A percentile compares a stretch with the other conserved stretches of the same genome.
Conservation (phyloP, 2,329 filamentous ascomycete species). For the Verruconis gallopava region DNA sequence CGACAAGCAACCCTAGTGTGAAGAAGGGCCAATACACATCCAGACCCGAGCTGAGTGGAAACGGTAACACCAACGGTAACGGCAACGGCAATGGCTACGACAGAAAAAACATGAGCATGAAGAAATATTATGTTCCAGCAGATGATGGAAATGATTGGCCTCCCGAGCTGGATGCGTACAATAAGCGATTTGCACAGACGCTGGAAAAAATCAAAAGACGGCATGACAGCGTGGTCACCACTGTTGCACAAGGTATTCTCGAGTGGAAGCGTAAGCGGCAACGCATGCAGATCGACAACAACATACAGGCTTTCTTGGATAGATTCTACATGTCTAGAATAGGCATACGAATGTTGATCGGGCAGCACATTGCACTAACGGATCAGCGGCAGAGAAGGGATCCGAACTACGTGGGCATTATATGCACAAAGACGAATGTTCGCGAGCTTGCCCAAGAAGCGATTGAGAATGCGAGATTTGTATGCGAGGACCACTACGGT, state of each 20-base stretch:
- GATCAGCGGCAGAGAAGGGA: constrained; percentile 84
- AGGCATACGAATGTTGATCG: constrained; percentile 97
- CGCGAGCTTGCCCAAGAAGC: constrained; percentile 89
- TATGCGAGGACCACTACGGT: constrained; percentile 97
- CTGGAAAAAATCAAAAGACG: constrained; percentile 89
- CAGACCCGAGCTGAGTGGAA: constrained; percentile 35
- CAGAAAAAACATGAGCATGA: constrained; percentile 30
- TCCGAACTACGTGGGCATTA: constrained; percentile 92
- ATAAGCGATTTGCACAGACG: constrained; percentile 76
- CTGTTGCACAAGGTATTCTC: constrained; percentile 91
- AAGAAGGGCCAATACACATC: constrained; percentile 66
- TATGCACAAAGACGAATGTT: constrained; percentile 97
- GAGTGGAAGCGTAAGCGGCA: constrained; percentile 96
- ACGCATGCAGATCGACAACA: constrained; percentile 95
- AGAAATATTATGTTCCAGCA: constrained; percentile 82
- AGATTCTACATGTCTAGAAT: constrained; percentile 99
- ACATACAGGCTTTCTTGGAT: constrained; percentile 94
- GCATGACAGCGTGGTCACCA: constrained; percentile 95
- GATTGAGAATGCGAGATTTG: constrained; percentile 97
- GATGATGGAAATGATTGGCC: constrained; percentile 87
- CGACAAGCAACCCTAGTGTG: constrained; percentile 83
- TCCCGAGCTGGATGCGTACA: constrained; percentile 86
- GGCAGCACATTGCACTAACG: constrained; percentile 92
- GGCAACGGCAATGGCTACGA: constrained; percentile 38
- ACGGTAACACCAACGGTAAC: constrained; percentile 37